A percentile compares a stretch with the other conserved stretches of the same genome.
Conservation (phyloP, 805 yeast genomes). For the Trichomonascus vanleenenianus region DNA sequence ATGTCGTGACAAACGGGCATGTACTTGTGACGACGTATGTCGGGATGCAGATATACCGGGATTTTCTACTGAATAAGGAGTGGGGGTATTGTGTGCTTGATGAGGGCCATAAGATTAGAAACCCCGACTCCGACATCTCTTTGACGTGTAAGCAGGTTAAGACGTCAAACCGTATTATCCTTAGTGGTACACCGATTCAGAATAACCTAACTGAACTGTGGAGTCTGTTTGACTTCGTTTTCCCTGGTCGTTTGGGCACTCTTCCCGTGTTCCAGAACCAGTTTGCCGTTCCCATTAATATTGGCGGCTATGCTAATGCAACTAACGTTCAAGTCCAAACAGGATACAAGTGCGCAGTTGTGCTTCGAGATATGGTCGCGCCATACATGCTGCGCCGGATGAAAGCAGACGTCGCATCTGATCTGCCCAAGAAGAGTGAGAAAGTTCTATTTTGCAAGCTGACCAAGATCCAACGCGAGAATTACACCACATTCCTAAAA, state of each 20-base stretch:
- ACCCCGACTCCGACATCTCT: conserved; percentile 86
- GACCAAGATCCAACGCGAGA: conserved; percentile 64
- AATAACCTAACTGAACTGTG: conserved; percentile 87
- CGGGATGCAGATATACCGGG: conserved; percentile 65
- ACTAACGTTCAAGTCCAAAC: conserved; percentile 93
- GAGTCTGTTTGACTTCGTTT: conserved; percentile 92
- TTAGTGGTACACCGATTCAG: conserved; percentile 96
- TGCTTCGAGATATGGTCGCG: conserved; percentile 76
- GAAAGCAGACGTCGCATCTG: conserved; percentile 91
- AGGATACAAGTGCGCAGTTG: conserved; percentile 92
- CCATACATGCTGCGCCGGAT: conserved; percentile 84
- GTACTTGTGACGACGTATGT: conserved; percentile 88
- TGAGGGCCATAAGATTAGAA: conserved; percentile 95
- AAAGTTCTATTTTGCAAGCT: conserved; percentile 88
- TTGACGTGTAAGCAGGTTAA: conserved; percentile 75
- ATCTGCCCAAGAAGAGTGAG: conserved; percentile 85
- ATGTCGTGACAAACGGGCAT: conserved; percentile 63
- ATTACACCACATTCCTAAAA: conserved; percentile 65
- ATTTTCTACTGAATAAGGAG: conserved; percentile 49
- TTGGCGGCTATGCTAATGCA: conserved; percentile 98
- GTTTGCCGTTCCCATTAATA: conserved; percentile 84
- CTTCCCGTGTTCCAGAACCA: conserved; percentile 90
- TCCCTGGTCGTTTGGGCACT: conserved; percentile 92
- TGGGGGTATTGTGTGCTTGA: conserved; percentile 93
- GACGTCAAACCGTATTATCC: conserved; percentile 77